A percentile compares a stretch with the other conserved stretches of the same genome.
Evolutionary conservation across 495 filamentous ascomycete genomes (phyloP).

Genomic region (Barbatosphaeria neglecta): DNA sequence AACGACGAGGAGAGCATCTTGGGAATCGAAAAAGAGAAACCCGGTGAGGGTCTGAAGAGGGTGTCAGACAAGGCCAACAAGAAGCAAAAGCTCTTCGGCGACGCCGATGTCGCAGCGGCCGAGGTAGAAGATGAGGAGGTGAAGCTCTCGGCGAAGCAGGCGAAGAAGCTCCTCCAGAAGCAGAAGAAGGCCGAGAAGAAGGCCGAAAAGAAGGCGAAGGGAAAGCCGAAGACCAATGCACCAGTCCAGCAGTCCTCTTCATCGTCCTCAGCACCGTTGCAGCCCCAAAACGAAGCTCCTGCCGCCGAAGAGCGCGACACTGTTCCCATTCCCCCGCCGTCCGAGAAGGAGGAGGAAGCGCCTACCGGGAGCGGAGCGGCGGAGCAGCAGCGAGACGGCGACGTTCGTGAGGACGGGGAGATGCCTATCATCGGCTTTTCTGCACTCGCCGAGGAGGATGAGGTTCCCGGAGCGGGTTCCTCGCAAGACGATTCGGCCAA

Average conservation of each 20-base stretch:
- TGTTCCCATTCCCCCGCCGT: too few species aligned
- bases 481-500: conserved; percentile 34
- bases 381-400: not conserved
- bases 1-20: conserved; percentile 24
- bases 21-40: conserved; percentile 40
- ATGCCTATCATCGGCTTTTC: conserved; percentile 35
- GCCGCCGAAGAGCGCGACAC: conserved; percentile 29
- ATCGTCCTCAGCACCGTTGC: conserved; percentile 1
- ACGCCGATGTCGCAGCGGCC: conserved; percentile 13
- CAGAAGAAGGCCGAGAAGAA: conserved; percentile 22
- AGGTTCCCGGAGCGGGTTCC: conserved; percentile 18
- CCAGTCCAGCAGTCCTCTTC: not conserved
- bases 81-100: conserved; percentile 28
- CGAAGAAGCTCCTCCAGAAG: conserved; percentile 25
- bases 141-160: conserved; percentile 28
- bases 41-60: conserved; percentile 40
- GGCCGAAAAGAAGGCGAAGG: conserved; percentile 4
- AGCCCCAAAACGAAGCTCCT: conserved; percentile 11
- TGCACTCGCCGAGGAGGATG: conserved; percentile 27
- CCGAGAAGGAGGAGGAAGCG: too few species aligned
- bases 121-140: conserved; percentile 18
- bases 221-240: conserved; percentile 2
- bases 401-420: conserved; percentile 8
- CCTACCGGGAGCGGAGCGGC: not conserved
- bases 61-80: conserved; percentile 31